Evolutionary conservation across 1,284 basidiomycete genomes (phyloP).

Genomic region (Ceratobasidium papillatum): DNA sequence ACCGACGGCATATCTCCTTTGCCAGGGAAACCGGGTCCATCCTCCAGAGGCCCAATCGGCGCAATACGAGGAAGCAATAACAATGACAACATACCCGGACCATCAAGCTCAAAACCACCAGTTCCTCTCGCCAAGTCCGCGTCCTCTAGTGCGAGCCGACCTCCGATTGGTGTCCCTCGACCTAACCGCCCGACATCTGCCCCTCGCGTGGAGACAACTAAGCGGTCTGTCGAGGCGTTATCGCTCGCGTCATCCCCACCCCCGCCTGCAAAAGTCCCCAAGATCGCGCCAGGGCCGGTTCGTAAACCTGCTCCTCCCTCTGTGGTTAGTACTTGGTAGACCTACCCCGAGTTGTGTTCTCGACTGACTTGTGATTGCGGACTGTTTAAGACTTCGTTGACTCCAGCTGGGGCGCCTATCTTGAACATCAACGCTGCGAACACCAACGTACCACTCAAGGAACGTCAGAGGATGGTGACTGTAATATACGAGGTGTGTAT

Average conservation of each 20-base stretch:
- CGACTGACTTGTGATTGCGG: slow-evolving; percentile 18
- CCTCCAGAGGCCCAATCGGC: neutral
- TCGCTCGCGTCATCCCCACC: slow-evolving; percentile 7
- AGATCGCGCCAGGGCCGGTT: slow-evolving; percentile 27
- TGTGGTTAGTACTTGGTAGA: slow-evolving; percentile 11
- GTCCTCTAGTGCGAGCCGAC: slow-evolving; percentile 22
- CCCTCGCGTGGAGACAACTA: slow-evolving; percentile 3
- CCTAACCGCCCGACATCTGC: neutral
- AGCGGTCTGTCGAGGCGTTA: slow-evolving; percentile 24
- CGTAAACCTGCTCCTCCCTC: slow-evolving; percentile 29
- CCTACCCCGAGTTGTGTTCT: neutral
- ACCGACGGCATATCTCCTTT: slow-evolving; percentile 26
- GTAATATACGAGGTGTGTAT: slow-evolving; percentile 62
- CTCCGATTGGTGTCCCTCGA: neutral
- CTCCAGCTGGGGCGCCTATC: slow-evolving; percentile 66
- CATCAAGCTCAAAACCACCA: neutral
- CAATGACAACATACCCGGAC: slow-evolving; percentile 6
- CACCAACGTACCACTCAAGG: slow-evolving; percentile 70
- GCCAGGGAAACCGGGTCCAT: slow-evolving; percentile 18
- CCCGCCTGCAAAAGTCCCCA: slow-evolving; percentile 34
- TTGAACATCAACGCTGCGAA: slow-evolving; percentile 69
- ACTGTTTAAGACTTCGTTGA: slow-evolving; percentile 18
- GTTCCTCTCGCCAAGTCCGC: neutral
- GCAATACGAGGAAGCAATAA: neutral
- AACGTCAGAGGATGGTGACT: slow-evolving; percentile 61